Percentiles rank a stretch among this genome's conserved stretches.
Evolutionary conservation across 2,329 filamentous ascomycete genomes (phyloP).

Genomic region (Fusarium dlaminii): DNA sequence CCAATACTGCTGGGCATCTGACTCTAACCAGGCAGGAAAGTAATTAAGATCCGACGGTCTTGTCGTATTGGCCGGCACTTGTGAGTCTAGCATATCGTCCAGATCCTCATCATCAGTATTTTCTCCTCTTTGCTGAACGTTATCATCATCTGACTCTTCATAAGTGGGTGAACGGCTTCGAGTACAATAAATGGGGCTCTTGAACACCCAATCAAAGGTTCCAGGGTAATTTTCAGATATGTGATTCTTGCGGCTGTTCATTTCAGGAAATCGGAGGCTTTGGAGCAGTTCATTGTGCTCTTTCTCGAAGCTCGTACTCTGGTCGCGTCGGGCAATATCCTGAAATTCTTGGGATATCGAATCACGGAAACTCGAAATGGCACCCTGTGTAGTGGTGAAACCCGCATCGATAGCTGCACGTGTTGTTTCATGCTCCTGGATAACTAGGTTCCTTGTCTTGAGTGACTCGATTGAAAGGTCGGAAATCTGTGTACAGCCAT

Average conservation of each 20-base stretch:
- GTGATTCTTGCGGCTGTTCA: background rate
- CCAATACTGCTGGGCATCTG: rapidly evolving
- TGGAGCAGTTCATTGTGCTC: rapidly evolving
- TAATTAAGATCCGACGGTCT: rapidly evolving
- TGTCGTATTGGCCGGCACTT: rapidly evolving
- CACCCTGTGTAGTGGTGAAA: rapidly evolving
- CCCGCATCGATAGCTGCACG: background rate
- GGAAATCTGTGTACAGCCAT: rapidly evolving
- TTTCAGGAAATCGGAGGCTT: background rate
- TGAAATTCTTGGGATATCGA: rapidly evolving
- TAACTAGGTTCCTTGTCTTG: rapidly evolving
- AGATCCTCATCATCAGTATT: background rate
- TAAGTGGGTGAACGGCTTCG: background rate
- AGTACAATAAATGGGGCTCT: rapidly evolving
- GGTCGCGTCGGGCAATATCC: background rate
- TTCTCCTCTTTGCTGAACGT: background rate
- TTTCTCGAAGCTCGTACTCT: rapidly evolving
- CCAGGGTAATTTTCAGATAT: background rate
- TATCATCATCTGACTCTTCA: background rate
- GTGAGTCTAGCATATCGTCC: too few species aligned
- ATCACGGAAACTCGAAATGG: background rate
- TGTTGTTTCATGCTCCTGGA: background rate
- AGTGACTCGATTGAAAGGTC: background rate
- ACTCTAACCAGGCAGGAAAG: background rate
- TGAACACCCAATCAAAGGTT: background rate